Evolutionary conservation across 306 rosid genomes (phyloP), one percentile per base, ranked within the genome.

Genomic region (Rosa multiflora): DNA sequence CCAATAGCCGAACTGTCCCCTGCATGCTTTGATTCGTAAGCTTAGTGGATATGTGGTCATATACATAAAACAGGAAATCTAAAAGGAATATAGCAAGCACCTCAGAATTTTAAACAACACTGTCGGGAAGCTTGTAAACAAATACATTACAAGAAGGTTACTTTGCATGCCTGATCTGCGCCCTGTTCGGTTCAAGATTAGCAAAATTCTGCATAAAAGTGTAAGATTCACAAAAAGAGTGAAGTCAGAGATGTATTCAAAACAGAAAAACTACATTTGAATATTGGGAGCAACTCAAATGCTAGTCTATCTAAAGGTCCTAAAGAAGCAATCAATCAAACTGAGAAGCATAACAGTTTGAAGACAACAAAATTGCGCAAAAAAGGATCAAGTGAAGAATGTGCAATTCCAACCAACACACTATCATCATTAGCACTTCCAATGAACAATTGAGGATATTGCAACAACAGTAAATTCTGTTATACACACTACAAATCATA

Each of bases 1-100:
- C 90, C 90, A 87, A 70, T 23, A 77, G 72, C 90, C 88, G 61
- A 87, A 55, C 75, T 74, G 78, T 79, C 86, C 90, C 83, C 88
- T 87, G 88, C 79, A 62, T 67, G 67, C 7, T 62, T 67, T 11
- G 72, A 76, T 55, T 47, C 2, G 44, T 44, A 18, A 49, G 68
- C 62, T 46, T 8, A 69, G 12, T 0, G n/a, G 72, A 79, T 26
- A 37, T 72, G 62, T 42, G 55, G 43, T 69, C 72, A 26, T 56
- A 67, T 32, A 66, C 23, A 66, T 66, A 29, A 5, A 23, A 59
- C 11, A 11, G 42, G 17, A 40, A 47, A 62, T 8, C 43, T 53
- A 26, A 2, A 6, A 29, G 69, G 49, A 69, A 49, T 42, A 6
- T 70, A 72, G 40, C 39, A 56, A 69, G 77, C 71, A 86, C 89